These are phyloP conservation scores for Lachancea sp. DNA, from an alignment of 805 yeast genomes.

Conservation along the genomic window DNA sequence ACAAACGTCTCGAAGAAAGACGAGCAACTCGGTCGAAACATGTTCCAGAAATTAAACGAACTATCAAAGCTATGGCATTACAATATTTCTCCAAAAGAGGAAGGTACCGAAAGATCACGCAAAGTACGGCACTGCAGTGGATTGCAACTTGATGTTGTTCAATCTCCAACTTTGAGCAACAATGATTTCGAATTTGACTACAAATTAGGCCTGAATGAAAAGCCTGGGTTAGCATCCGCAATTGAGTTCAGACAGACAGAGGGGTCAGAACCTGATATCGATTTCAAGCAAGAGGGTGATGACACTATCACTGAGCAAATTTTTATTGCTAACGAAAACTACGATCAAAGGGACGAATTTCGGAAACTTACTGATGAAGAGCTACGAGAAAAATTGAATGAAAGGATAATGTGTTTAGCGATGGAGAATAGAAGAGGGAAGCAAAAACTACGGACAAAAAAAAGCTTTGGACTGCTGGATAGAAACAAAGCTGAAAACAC, in stretches of 20 bases:
- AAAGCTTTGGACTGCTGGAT: conserved; percentile 27
- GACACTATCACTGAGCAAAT: conserved; percentile 5
- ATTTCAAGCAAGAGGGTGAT: conserved; percentile 9
- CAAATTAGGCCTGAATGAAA: neutral
- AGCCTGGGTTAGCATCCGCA: conserved; percentile 4
- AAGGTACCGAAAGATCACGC: too few species aligned
- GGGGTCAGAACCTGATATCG: conserved; percentile 14
- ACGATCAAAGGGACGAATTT: conserved; percentile 8
- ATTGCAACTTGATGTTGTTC: conserved; percentile 20
- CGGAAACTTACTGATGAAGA: conserved; percentile 25
- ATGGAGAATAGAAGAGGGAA: conserved; percentile 28
- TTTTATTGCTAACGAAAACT: conserved; percentile 5
- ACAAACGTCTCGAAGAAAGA: neutral
- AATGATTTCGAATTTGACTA: conserved; percentile 2
- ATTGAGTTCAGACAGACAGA: conserved; percentile 16
- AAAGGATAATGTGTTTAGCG: conserved; percentile 26
- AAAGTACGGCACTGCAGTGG: conserved; percentile 12
- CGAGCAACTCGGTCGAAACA: neutral
- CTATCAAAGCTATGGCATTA: conserved; percentile 7
- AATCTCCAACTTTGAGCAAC: conserved; percentile 10
- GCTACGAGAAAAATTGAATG: conserved; percentile 23
- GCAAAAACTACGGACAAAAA: conserved; percentile 25
- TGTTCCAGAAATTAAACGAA: conserved; percentile 4
- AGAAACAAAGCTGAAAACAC: conserved; percentile 8
- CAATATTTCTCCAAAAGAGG: neutral